phyloP scores from a whole-genome alignment of 1,284 basidiomycete genomes.

The Cryptococcus sp. region DNA sequence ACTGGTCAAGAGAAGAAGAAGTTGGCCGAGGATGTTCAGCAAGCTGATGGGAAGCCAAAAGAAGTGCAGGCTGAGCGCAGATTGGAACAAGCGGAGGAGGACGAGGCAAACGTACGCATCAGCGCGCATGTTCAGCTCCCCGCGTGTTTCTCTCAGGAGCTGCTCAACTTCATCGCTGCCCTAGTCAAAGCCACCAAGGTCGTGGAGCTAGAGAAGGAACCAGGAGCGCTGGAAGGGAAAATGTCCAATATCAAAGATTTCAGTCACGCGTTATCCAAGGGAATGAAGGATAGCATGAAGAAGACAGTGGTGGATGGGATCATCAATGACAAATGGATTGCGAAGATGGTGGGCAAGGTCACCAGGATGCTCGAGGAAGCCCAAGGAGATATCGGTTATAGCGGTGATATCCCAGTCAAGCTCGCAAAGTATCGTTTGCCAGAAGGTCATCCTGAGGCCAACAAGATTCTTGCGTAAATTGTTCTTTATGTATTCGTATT shows the following conservation, averaged over 20 bases:
- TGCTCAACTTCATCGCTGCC: conserved; percentile 26
- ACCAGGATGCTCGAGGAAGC: conserved; percentile 20
- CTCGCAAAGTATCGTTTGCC: conserved; percentile 23
- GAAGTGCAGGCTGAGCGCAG: conserved; percentile 17
- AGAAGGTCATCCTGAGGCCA: conserved; percentile 21
- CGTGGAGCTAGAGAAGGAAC: conserved; percentile 25
- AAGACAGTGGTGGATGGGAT: conserved; percentile 25
- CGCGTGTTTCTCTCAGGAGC: conserved; percentile 22
- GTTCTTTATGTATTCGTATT: background rate
- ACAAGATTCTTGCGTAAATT: conserved; percentile 18
- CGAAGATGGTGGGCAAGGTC: conserved; percentile 29
- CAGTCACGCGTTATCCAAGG: conserved; percentile 19
- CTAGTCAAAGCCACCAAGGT: conserved; percentile 27
- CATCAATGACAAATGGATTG: conserved; percentile 27
- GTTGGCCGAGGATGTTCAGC: conserved; percentile 5
- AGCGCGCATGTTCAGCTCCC: conserved; percentile 23
- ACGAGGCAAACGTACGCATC: conserved; percentile 22
- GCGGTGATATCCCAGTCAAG: conserved; percentile 26
- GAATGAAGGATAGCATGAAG: conserved; percentile 26
- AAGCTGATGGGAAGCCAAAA: conserved; percentile 20
- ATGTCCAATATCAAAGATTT: conserved; percentile 24
- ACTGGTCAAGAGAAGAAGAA: conserved; percentile 8
- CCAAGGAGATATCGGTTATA: conserved; percentile 25
- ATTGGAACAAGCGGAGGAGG: conserved; percentile 17
- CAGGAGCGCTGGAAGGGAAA: conserved; percentile 15